phyloP scores from a whole-genome alignment of 345 rosid species.

The Linum trigynum region DNA sequence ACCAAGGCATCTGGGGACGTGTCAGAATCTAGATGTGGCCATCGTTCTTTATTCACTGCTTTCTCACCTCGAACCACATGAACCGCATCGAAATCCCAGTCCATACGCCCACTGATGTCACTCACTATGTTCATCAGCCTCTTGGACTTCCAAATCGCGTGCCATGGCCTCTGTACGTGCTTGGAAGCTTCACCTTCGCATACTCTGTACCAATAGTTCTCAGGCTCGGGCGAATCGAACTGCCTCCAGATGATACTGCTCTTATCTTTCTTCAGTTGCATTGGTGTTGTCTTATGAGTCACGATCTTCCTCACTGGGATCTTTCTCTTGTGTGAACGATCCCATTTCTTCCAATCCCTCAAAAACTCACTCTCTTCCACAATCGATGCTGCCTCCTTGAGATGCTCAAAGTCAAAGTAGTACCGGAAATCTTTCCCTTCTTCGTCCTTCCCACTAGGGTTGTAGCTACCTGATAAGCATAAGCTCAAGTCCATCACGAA shows the following conservation, averaged over 20 bases:
- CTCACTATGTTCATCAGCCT: conserved; percentile 85
- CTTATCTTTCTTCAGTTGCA: conserved; percentile 68
- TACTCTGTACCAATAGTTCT: conserved; percentile 88
- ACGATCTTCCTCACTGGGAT: conserved; percentile 66
- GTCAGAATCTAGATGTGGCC: conserved; percentile 83
- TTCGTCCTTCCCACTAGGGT: conserved; percentile 57
- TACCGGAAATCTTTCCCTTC: conserved; percentile 84
- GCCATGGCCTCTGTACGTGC: conserved; percentile 74
- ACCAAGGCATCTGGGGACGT: conserved; percentile 72
- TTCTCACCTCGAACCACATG: conserved; percentile 93
- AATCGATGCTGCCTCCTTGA: conserved; percentile 63
- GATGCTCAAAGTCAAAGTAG: conserved; percentile 88
- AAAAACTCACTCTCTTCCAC: conserved; percentile 77
- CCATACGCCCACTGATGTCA: conserved; percentile 77
- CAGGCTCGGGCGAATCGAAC: conserved; percentile 74
- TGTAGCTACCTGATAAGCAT: conserved; percentile 58
- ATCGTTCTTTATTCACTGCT: conserved; percentile 64
- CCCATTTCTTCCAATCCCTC: conserved; percentile 81
- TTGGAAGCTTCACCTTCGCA: conserved; percentile 82
- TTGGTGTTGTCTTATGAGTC: conserved; percentile 49
- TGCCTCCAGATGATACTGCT: conserved; percentile 83
- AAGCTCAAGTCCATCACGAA: conserved; percentile 86
- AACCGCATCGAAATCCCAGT: conserved; percentile 88
- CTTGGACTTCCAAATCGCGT: conserved; percentile 85
- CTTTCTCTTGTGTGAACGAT: conserved; percentile 58